Evolutionary conservation across 805 yeast species (phyloP), one percentile per base, ranked within the genome.

Genomic region (Kazachstania martiniae): DNA sequence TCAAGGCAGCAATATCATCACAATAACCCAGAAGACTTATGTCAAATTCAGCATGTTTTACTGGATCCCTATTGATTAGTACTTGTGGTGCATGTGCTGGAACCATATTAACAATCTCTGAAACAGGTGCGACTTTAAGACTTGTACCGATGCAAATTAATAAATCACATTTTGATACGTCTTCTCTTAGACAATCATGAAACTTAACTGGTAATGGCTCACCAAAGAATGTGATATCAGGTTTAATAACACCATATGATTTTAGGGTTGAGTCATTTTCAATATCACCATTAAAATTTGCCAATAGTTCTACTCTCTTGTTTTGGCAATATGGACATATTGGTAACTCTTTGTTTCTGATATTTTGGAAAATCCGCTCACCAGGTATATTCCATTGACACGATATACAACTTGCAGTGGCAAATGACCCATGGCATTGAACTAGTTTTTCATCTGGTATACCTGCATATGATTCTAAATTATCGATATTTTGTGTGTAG

Each of bases 361-460:
- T 74, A 29, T 69, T 71, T 10, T 66, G 66, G 46, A 64, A 82
- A 3, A 87, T 63, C 18, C 66, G 65, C 32, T 68, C 72, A 17
- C 95, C 95, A 1, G 72, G 69, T 5, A 76, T 70, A 47, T 67
- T 59, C 52, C 70, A 70, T 31, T 71, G 67, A 52, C 96, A 86
- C 1, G 87, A 74, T 16, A 77, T 66, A 51, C 96, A 86, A 5
- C 85, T 72, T 8, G 94, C 95, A 0, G 72, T 70, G 0, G 93
- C 94, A 58, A 86, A 86, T 2, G 94, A 82, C 1, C 95, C 95
- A 55, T 85, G 95, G 49, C 95, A 85, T 54, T 85, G 95, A 18
- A 86, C 81, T 40, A 81, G 52, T 47, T 73, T 76, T 3, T 77
- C 81, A 2, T 63, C 56, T 6, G 63, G 54, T 5, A 85, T 67